These are phyloP conservation scores for Mucor sp. DNA, from an alignment of 371 early-diverging fungal species.

Conservation along the genomic window DNA sequence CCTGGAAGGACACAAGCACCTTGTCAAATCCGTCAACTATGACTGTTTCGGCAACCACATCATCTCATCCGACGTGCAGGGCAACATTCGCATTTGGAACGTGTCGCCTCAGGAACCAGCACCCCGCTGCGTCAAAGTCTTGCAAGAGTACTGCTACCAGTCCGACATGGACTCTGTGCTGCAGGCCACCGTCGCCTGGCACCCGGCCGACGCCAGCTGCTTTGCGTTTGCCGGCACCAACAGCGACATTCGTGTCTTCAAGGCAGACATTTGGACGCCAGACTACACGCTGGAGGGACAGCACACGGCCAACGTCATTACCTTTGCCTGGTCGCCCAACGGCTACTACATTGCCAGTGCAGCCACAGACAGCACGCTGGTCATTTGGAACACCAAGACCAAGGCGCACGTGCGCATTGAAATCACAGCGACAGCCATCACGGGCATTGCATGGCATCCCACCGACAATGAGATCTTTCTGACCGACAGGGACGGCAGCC, in stretches of 20 bases:
- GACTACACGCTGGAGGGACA: conserved; percentile 31
- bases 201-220: conserved; percentile 50
- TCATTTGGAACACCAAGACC: conserved; percentile 55
- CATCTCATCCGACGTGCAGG: conserved; percentile 62
- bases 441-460: conserved; percentile 60
- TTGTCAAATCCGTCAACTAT: conserved; percentile 47
- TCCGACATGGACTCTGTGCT: conserved; percentile 14
- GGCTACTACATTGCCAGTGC: conserved; percentile 57
- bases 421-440: conserved; percentile 24
- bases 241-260: conserved; percentile 45
- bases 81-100: conserved; percentile 66
- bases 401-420: conserved; percentile 24
- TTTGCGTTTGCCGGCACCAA: conserved; percentile 61
- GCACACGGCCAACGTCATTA: conserved; percentile 41
- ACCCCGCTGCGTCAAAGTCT: conserved; percentile 42
- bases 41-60: conserved; percentile 46
- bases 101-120: conserved; percentile 37
- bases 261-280: conserved; percentile 43
- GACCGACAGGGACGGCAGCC: conserved; percentile 41
- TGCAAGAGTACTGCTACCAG: conserved; percentile 5
- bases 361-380: conserved; percentile 40
- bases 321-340: conserved; percentile 63
- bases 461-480: conserved; percentile 41
- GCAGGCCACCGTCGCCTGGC: conserved; percentile 55
- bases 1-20: conserved; percentile 43